Conservation (phyloP, 805 yeast genomes). For the Lachancea sp. region DNA sequence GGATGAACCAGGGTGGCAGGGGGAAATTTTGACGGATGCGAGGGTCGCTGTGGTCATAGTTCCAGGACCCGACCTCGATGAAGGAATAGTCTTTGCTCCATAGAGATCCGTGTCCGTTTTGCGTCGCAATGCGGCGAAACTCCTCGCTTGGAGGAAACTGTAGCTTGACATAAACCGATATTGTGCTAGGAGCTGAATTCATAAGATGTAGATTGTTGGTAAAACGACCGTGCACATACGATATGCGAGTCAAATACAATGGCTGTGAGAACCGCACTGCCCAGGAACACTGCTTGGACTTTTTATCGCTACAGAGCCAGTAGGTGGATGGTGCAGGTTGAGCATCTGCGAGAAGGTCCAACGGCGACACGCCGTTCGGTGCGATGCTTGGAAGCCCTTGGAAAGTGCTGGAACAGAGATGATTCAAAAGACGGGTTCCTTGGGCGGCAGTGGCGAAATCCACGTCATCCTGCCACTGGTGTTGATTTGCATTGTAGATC, state of each 20-base stretch:
- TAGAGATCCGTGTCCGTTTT: constrained; percentile 11
- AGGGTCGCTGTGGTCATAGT: constrained; percentile 23
- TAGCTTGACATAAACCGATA: constrained; percentile 31
- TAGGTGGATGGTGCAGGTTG: constrained; percentile 22
- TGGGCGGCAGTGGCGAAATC: constrained; percentile 32
- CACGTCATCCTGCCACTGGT: constrained; percentile 32
- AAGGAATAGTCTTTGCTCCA: constrained; percentile 19
- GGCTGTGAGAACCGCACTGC: constrained; percentile 38
- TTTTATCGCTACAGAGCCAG: constrained; percentile 26
- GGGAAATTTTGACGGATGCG: constrained; percentile 27
- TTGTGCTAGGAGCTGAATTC: constrained; percentile 36
- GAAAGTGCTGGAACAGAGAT: constrained; percentile 33
- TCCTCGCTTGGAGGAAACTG: constrained; percentile 7
- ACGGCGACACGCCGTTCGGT: constrained; percentile 25
- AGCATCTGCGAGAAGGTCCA: constrained; percentile 23
- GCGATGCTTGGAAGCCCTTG: constrained; percentile 10
- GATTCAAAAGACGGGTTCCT: constrained; percentile 36
- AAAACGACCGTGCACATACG: constrained; percentile 35
- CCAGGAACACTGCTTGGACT: constrained; percentile 27
- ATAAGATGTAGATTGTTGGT: constrained; percentile 34
- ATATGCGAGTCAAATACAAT: constrained; percentile 32
- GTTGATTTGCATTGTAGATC: constrained; percentile 30
- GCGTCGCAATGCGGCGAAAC: constrained; percentile 11
- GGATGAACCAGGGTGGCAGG: constrained; percentile 31
- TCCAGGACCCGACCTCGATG: constrained; percentile 27